Evolutionary conservation across 148 eudicot genomes (phyloP).

Genomic region (Diospyros lotus): DNA sequence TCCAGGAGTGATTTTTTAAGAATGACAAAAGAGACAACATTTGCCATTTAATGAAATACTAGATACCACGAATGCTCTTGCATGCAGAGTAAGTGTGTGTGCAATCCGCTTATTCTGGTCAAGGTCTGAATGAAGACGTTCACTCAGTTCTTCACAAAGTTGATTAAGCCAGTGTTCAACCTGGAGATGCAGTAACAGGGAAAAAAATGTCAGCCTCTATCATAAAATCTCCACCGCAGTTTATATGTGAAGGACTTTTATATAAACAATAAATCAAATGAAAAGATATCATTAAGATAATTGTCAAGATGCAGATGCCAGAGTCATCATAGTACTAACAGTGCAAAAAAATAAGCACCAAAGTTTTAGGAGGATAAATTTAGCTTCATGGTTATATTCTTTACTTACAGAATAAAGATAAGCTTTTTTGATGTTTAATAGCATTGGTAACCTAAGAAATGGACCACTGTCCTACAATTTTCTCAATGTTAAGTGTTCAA

Average conservation of each 20-base stretch:
- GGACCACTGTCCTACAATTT: not conserved
- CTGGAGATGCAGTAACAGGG: slow-evolving; percentile 28
- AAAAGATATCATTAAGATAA: not conserved
- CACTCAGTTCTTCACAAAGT: slow-evolving; percentile 83
- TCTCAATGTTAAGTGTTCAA: no score
- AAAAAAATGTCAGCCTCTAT: not conserved
- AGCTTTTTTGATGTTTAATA: not conserved
- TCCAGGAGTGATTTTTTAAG: not conserved
- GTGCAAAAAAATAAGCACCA: not conserved
- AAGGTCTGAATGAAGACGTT: slow-evolving; percentile 72
- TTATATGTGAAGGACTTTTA: not conserved
- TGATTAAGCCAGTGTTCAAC: slow-evolving; percentile 82
- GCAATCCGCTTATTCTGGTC: slow-evolving; percentile 83
- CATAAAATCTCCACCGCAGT: not conserved
- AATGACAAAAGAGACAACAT: not conserved
- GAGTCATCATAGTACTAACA: not conserved
- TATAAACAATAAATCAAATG: not conserved
- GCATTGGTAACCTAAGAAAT: not conserved
- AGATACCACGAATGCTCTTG: slow-evolving; percentile 64
- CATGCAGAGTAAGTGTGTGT: slow-evolving; percentile 78
- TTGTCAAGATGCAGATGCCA: not conserved
- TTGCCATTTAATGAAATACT: not conserved
- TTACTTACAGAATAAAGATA: not conserved
- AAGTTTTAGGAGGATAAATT: no score
- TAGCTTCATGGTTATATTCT: not conserved